phyloP scores from a whole-genome alignment of 495 filamentous ascomycete species.

The Copromyces sp. region DNA sequence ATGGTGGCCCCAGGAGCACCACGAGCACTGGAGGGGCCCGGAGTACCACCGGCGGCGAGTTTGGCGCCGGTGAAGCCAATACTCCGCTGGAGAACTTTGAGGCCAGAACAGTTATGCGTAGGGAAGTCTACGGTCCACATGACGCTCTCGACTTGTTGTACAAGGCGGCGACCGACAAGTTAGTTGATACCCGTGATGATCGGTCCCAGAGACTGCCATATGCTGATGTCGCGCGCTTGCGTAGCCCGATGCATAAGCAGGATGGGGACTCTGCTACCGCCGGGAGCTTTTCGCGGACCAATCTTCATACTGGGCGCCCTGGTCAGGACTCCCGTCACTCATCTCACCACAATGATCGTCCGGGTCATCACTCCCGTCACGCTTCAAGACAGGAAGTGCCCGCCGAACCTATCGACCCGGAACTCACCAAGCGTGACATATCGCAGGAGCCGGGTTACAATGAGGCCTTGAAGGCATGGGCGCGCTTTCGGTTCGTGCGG shows the following conservation, averaged over 20 bases:
- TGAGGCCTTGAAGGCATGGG: slow-evolving; percentile 77
- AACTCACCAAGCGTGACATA: slow-evolving; percentile 23
- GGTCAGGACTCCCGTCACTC: slow-evolving; percentile 13
- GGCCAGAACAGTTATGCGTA: slow-evolving; percentile 51
- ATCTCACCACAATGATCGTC: slow-evolving; percentile 7
- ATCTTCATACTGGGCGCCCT: slow-evolving; percentile 9
- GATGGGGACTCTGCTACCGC: slow-evolving; percentile 9
- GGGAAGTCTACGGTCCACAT: slow-evolving; percentile 56
- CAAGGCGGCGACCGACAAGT: slow-evolving; percentile 56
- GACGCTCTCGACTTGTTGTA: slow-evolving; percentile 61
- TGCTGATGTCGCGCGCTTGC: slow-evolving; percentile 8
- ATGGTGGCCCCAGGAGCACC: slow-evolving; percentile 20
- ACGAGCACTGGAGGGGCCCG: slow-evolving; percentile 8
- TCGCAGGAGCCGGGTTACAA: slow-evolving; percentile 39
- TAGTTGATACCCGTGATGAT: slow-evolving; percentile 15
- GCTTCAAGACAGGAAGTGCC: slow-evolving; percentile 12
- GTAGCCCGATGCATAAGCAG: slow-evolving; percentile 17
- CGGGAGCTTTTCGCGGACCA: slow-evolving; percentile 7
- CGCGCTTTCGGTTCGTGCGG: slow-evolving; percentile 80
- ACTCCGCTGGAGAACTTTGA: slow-evolving; percentile 47
- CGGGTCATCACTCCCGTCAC: slow-evolving; percentile 13
- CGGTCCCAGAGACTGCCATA: neutral
- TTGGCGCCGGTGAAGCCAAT: slow-evolving; percentile 29
- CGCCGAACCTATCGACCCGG: slow-evolving; percentile 26
- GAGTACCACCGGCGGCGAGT: slow-evolving; percentile 32